A percentile compares a stretch with the other conserved stretches of the same genome.
Conservation (phyloP, 208 protist species). For the Trypanosomatidae sp. region DNA sequence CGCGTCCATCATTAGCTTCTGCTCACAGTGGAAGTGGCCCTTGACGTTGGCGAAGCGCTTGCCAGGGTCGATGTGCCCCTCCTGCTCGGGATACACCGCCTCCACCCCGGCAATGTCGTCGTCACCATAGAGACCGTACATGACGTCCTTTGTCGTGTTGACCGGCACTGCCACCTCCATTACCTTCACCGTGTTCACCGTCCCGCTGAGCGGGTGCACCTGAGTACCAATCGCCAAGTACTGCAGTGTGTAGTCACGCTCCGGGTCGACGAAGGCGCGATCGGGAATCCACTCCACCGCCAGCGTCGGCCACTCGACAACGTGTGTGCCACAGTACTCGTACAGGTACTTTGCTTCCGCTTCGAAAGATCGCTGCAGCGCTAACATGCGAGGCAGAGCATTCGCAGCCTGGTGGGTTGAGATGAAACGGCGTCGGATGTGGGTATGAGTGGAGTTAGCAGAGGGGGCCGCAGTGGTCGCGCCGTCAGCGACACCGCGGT, state of each 20-base stretch:
- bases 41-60: slow-evolving; percentile 51
- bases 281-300: slow-evolving; percentile 66
- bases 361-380: slow-evolving; percentile 51
- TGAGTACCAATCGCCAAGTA: slow-evolving; percentile 58
- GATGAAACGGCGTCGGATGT: slow-evolving; percentile 1
- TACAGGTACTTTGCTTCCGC: slow-evolving; percentile 35
- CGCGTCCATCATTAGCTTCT: slow-evolving; percentile 38
- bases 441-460: not conserved
- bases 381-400: slow-evolving; percentile 35
- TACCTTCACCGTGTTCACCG: slow-evolving; percentile 42
- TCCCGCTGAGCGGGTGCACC: slow-evolving; percentile 20
- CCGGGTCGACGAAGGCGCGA: slow-evolving; percentile 34
- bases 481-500: not conserved
- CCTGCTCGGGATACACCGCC: slow-evolving; percentile 12
- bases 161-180: slow-evolving; percentile 58
- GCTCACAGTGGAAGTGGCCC: slow-evolving; percentile 44
- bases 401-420: slow-evolving; percentile 9
- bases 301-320: slow-evolving; percentile 59
- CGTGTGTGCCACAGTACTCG: slow-evolving; percentile 45
- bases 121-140: slow-evolving; percentile 45
- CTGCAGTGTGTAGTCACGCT: slow-evolving; percentile 61
- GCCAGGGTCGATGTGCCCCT: slow-evolving; percentile 31
- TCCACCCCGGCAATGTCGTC: slow-evolving; percentile 32
- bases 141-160: slow-evolving; percentile 19
- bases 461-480: not conserved